Conservation (phyloP, 257 asterid species). For the Coffea canephora region DNA sequence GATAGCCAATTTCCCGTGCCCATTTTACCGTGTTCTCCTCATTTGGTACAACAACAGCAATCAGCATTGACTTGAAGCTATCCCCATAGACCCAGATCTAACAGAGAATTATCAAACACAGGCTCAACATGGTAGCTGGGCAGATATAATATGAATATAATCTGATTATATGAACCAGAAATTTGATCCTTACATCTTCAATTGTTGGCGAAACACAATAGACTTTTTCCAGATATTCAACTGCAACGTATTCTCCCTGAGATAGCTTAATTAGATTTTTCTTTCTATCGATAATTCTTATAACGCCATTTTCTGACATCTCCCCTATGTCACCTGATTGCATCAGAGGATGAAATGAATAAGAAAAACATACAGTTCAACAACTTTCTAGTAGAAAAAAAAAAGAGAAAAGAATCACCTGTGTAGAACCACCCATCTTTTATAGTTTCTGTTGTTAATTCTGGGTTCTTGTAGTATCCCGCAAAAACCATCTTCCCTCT, state of each 20-base stretch:
- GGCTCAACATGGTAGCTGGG: not conserved
- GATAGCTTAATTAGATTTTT: slow-evolving; percentile 85
- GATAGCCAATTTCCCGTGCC: slow-evolving; percentile 60
- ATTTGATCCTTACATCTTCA: slow-evolving; percentile 68
- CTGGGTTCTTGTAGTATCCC: slow-evolving; percentile 89
- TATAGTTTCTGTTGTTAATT: slow-evolving; percentile 60
- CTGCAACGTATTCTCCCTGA: slow-evolving; percentile 94
- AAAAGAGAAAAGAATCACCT: no score
- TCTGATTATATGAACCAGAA: not conserved
- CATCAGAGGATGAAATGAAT: not conserved
- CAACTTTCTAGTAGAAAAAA: not conserved
- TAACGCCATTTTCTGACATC: slow-evolving; percentile 70
- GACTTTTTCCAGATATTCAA: slow-evolving; percentile 87
- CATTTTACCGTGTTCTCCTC: slow-evolving; percentile 62
- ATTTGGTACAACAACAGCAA: slow-evolving; percentile 90
- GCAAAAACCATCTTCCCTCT: slow-evolving; percentile 59
- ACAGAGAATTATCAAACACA: not conserved
- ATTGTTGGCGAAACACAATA: slow-evolving; percentile 72
- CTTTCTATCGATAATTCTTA: slow-evolving; percentile 82
- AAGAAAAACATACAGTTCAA: not conserved
- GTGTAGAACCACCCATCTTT: slow-evolving; percentile 96
- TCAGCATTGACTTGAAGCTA: slow-evolving; percentile 74
- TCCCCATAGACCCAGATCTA: slow-evolving; percentile 92
- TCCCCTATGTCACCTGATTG: slow-evolving; percentile 91
- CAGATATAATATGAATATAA: not conserved